Base-by-base conservation (phyloP, 495 filamentous ascomycete genomes). In the Penicillium ochrochloron region DNA sequence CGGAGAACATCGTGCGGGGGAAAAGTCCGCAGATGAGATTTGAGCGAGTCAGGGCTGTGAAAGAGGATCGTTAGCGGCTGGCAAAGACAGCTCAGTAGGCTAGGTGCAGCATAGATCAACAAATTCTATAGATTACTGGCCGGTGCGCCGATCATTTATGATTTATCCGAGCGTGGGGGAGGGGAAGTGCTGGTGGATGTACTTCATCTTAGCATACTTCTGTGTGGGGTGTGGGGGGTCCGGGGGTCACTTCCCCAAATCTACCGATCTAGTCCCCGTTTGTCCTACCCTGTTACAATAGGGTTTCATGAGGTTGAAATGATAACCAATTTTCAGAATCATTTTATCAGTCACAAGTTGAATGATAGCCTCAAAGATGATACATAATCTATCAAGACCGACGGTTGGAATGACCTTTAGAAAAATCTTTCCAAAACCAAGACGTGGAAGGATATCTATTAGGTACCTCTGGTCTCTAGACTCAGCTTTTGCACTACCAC, bases 151-250 rank as follows among this genome's bases (percentile, higher is more conserved):
- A 54, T 54, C 51, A 12, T 54, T 12, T 1, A n/a, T 3, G 17
- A 9, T 29, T 31, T 54, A 54, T 14, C 51, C 51, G 27, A 19
- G 51, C 15, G 51, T 31, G 78, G 44, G 21, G 21, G 44, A 48
- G 44, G 19, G 2, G 44, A 48, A 2, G 5, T 11, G 9, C 21
- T 78, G 53, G 71, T 74, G 60, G 68, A 75, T 66, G 79, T 78
- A 56, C 27, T 17, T 54, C 1, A 8, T 17, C 14, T 34, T 27
- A 27, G 25, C 25, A 21, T 54, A 21, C 27, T 29, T 29, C 4
- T 27, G 8, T 3, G 50, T 17, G 12, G 12, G n/a, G n/a, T n/a
- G n/a, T 33, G 51, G 27, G 27, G 12, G n/a, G n/a, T 31, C 27
- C 51, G 25, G 25, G 51, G 27, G 25, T 50, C 3, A 23, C 12